Base-by-base conservation (phyloP, 495 filamentous ascomycete genomes). In the Sporormia fimetaria region DNA sequence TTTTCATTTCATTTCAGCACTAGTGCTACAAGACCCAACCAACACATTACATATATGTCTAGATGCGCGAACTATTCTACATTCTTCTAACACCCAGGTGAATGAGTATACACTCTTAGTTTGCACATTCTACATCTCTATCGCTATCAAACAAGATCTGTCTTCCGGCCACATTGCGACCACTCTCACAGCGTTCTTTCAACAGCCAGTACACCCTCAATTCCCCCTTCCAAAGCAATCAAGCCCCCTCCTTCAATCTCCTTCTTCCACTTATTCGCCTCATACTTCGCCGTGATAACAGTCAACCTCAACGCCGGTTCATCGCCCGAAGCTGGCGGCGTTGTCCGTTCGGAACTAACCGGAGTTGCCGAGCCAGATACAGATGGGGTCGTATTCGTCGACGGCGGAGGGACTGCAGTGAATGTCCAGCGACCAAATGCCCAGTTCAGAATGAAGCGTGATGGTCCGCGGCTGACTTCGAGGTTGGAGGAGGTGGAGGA, bases 371-470 rank as follows among this genome's bases (percentile, higher is more conserved):
- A 55, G 14, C 51, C 55, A 0, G 58, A 54, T 11, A 42, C 40
- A 12, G 51, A 44, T 6, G 57, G 52, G 1, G 45, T 55, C 12
- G 53, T 22, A 6, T 17, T 53, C 20, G 56, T 37, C 7, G 65
- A 62, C 1, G 56, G 45, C 30, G 61, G 54, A 3, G 63, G 51
- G 24, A 67, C 66, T 29, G 39, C 67, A 4, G 87, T 88, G 54
- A 83, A 88, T 2, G 75, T 94, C 90, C 90, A 95, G 12, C 90
- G 70, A 5, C 86, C 87, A 62, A 98, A 98, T 0, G 90, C 92
- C 90, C 90, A 96, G 57, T 98, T 98, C 30, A 98, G 68, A 32
- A 95, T 92, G 56, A 87, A 93, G 44, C 74, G 61, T 40, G 38
- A 26, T 22, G 54, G 45, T 31, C 47, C 47, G 16, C 26, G 17